Percentiles rank a stretch among this genome's conserved stretches.
Conservation (phyloP, 2,329 filamentous ascomycete genomes). For the Gremmenia infestans region DNA sequence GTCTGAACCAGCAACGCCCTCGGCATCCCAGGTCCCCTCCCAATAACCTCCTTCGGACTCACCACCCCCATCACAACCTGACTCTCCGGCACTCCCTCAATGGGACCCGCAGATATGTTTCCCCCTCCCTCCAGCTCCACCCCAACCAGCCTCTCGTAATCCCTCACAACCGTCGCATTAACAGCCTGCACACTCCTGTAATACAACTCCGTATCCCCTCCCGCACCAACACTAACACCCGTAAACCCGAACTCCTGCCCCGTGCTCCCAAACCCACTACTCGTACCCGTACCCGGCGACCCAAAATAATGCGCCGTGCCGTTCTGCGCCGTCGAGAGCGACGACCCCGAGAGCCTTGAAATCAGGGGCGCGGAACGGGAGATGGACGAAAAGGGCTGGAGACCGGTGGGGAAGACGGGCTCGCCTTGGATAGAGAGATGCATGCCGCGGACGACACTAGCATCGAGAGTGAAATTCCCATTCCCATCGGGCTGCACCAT, state of each 20-base stretch:
- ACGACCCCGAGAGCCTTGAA: slow-evolving; percentile 34
- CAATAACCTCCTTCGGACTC: slow-evolving; percentile 33
- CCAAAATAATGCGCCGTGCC: slow-evolving; percentile 53
- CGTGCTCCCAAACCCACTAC: slow-evolving; percentile 48
- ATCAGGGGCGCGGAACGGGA: slow-evolving; percentile 19
- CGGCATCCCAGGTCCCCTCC: slow-evolving; percentile 32
- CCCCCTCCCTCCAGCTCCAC: slow-evolving; percentile 8
- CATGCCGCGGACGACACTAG: slow-evolving; percentile 44
- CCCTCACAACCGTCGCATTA: slow-evolving; percentile 48
- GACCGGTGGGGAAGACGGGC: slow-evolving; percentile 53
- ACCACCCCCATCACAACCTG: slow-evolving; percentile 12
- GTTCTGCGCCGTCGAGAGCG: slow-evolving; percentile 48
- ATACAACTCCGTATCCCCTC: slow-evolving; percentile 38
- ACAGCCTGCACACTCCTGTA: slow-evolving; percentile 49
- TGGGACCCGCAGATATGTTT: slow-evolving; percentile 4
- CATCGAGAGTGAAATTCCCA: slow-evolving; percentile 44
- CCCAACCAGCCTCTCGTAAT: slow-evolving; percentile 39
- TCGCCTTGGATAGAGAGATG: slow-evolving; percentile 40
- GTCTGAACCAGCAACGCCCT: slow-evolving; percentile 23
- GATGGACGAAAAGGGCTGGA: slow-evolving; percentile 49
- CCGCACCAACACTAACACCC: slow-evolving; percentile 34
- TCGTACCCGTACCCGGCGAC: slow-evolving; percentile 41
- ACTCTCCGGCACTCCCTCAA: slow-evolving; percentile 1
- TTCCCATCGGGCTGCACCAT: slow-evolving; percentile 37
- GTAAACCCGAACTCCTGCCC: slow-evolving; percentile 51